phyloP scores from a whole-genome alignment of 371 early-diverging fungal species.

The Mucor indicus region DNA sequence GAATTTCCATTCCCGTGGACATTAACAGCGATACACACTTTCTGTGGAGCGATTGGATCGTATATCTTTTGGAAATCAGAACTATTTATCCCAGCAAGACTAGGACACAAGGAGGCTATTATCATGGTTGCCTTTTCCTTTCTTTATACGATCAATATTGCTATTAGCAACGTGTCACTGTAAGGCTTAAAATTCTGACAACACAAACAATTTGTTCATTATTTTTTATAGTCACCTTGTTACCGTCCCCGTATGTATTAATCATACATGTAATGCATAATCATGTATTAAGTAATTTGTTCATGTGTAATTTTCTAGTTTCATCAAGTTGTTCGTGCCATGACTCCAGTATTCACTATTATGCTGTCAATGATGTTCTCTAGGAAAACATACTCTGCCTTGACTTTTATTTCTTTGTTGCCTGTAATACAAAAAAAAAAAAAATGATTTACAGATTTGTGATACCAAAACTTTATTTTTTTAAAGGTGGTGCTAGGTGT shows the following conservation, averaged over 20 bases:
- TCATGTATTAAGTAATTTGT: not conserved
- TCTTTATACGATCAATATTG: slow-evolving; percentile 88
- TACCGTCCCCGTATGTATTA: slow-evolving; percentile 44
- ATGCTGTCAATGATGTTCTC: slow-evolving; percentile 59
- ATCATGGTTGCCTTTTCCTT: slow-evolving; percentile 77
- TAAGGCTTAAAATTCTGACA: slow-evolving; percentile 27
- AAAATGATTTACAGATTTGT: no score
- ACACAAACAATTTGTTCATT: not conserved
- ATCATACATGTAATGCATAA: not conserved
- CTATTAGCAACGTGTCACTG: slow-evolving; percentile 81
- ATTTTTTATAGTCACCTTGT: slow-evolving; percentile 42
- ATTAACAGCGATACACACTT: slow-evolving; percentile 80
- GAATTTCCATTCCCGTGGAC: slow-evolving; percentile 87
- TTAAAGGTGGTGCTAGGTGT: slow-evolving; percentile 75
- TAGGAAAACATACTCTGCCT: slow-evolving; percentile 53
- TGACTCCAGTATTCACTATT: slow-evolving; percentile 83
- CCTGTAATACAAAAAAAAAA: slow-evolving; percentile 39
- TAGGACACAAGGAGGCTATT: slow-evolving; percentile 61
- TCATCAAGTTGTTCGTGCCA: slow-evolving; percentile 87
- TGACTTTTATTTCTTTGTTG: slow-evolving; percentile 62
- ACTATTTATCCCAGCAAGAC: slow-evolving; percentile 54
- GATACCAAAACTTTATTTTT: not conserved
- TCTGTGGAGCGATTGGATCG: slow-evolving; percentile 70
- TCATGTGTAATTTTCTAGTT: slow-evolving; percentile 30
- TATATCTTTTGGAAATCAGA: slow-evolving; percentile 51